Base-by-base conservation (phyloP, 495 filamentous ascomycete species). In the Talaromyces trachyspermus region DNA sequence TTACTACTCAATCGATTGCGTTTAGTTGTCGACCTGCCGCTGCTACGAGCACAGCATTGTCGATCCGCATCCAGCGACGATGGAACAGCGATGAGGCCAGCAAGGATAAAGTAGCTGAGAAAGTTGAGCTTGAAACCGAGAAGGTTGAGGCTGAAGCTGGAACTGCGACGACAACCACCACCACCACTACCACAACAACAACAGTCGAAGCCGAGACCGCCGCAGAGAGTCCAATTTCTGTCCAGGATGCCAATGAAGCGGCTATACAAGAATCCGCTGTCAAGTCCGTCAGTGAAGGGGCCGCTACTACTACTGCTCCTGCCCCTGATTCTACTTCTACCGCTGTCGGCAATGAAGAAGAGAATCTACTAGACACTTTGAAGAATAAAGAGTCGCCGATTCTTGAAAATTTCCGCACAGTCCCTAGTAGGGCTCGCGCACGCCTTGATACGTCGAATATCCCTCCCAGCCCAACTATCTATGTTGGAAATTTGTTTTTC, bases 401-500 rank as follows among this genome's bases (percentile, higher is more conserved):
- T n/a, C n/a, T n/a, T n/a, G n/a, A n/a, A n/a, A n/a, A n/a, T n/a
- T n/a, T n/a, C n/a, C n/a, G n/a, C n/a, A n/a, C n/a, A n/a, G n/a
- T n/a, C n/a, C n/a, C n/a, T n/a, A n/a, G n/a, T n/a, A n/a, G n/a
- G n/a, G n/a, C n/a, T n/a, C n/a, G n/a, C n/a, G n/a, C n/a, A n/a
- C n/a, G n/a, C n/a, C n/a, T n/a, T n/a, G n/a, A n/a, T n/a, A n/a
- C n/a, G n/a, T n/a, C n/a, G n/a, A n/a, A n/a, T n/a, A n/a, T n/a
- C n/a, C 38, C 22, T 30, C 64, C 61, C 12, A 63, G 68, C 25
- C 57, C 68, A 42, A 76, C 68, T 6, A 48, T 94, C 39, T 96
- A 88, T 56, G 56, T 96, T 52, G 86, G 86, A 27, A 98, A 98
- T 68, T 61, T 98, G 17, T 82, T 84, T 57, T 98, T 85, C 58